These are phyloP conservation scores for Botryotinia narcissicola DNA, from an alignment of 2,329 filamentous ascomycete genomes.

Conservation along the genomic window DNA sequence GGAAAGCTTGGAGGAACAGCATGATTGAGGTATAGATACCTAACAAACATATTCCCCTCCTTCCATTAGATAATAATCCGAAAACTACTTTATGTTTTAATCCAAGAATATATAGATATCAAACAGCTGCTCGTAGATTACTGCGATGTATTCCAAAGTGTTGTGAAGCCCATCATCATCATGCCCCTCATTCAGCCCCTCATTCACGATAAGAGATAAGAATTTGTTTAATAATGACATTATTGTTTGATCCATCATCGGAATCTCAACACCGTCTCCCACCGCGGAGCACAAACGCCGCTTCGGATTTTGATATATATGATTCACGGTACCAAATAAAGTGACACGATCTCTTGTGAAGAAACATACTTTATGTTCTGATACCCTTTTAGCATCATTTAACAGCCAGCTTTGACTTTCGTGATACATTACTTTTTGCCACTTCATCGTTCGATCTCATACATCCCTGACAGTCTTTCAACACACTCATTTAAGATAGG, in stretches of 20 bases:
- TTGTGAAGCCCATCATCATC: neutral
- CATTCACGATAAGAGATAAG: slow-evolving; percentile 21
- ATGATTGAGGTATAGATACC: neutral
- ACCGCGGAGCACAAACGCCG: slow-evolving; percentile 17
- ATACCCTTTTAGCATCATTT: neutral
- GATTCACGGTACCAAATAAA: neutral
- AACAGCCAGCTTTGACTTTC: neutral
- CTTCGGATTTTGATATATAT: slow-evolving; percentile 15
- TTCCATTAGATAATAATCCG: neutral
- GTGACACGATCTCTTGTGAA: neutral
- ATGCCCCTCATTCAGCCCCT: slow-evolving; percentile 14
- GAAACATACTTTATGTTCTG: neutral
- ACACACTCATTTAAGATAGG: slow-evolving; percentile 25
- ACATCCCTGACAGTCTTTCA: slow-evolving; percentile 7
- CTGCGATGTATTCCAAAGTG: neutral
- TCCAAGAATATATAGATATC: neutral
- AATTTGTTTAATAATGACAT: slow-evolving; percentile 16
- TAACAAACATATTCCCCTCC: neutral
- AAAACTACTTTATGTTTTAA: neutral
- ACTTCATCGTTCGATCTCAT: neutral
- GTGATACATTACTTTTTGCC: slow-evolving; percentile 7
- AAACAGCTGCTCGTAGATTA: neutral
- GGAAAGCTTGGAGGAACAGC: neutral
- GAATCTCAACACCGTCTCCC: slow-evolving; percentile 18
- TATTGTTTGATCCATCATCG: slow-evolving; percentile 7